A percentile compares a stretch with the other conserved stretches of the same genome.
Conservation (phyloP, 768 basidiomycete species). For the Mycena sanguinolenta region DNA sequence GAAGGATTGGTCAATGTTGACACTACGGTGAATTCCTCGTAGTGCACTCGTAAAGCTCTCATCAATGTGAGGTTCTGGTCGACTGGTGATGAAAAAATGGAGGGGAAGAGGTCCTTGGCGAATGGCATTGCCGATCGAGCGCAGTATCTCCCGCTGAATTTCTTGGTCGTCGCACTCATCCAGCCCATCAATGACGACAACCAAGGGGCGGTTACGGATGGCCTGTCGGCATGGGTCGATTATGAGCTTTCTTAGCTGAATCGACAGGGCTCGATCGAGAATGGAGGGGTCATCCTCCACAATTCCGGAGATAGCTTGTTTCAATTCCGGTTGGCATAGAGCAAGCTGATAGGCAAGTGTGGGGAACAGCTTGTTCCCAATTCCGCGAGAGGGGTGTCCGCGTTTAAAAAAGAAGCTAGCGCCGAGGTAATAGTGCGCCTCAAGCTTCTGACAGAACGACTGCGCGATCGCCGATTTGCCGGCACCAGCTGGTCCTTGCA, state of each 20-base stretch:
- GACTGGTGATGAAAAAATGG: not conserved
- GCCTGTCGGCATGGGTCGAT: not conserved
- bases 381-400: not conserved
- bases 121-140: not conserved
- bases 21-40: not conserved
- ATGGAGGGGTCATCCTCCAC: not conserved
- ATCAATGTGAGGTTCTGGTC: not conserved
- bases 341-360: not conserved
- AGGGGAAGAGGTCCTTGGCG: not conserved
- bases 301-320: not conserved
- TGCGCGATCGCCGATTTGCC: slow-evolving; percentile 14
- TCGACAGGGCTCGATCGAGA: not conserved
- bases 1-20: not conserved
- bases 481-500: not conserved
- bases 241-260: not conserved
- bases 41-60: not conserved
- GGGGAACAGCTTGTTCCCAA: not conserved
- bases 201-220: not conserved
- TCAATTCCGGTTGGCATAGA: not conserved
- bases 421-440: not conserved
- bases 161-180: not conserved
- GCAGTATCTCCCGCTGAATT: not conserved
- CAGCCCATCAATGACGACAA: not conserved
- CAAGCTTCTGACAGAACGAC: not conserved
- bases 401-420: slow-evolving; percentile 13